Evolutionary conservation across 2,329 filamentous ascomycete genomes (phyloP).

Genomic region (Cladobotryum protrusum): DNA sequence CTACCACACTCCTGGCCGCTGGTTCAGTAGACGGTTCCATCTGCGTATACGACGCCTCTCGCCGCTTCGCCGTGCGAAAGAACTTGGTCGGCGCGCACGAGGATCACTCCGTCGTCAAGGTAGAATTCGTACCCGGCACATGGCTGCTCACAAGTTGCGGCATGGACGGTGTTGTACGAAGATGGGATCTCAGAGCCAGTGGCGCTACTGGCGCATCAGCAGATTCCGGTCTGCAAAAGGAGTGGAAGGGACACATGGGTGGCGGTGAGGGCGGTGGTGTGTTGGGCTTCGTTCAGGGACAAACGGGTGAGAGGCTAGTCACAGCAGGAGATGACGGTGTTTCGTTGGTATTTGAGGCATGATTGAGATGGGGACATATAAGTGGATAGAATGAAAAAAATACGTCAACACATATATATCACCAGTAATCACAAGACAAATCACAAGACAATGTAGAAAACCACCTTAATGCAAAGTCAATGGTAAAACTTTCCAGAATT

Average conservation of each 20-base stretch:
- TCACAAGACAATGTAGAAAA: too few species aligned
- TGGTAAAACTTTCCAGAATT: too few species aligned
- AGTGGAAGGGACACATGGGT: slow-evolving; percentile 86
- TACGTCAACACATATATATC: too few species aligned
- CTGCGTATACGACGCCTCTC: slow-evolving; percentile 77
- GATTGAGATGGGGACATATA: slow-evolving; percentile 9
- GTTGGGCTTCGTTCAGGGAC: slow-evolving; percentile 80
- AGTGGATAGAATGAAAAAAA: too few species aligned
- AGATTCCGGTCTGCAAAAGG: slow-evolving; percentile 63
- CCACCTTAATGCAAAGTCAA: too few species aligned
- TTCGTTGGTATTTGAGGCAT: slow-evolving; percentile 60
- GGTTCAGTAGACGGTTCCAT: slow-evolving; percentile 72
- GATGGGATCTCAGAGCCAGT: slow-evolving; percentile 72
- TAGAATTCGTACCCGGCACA: slow-evolving; percentile 67
- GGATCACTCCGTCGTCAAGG: slow-evolving; percentile 84
- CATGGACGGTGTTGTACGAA: slow-evolving; percentile 82
- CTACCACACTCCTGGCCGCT: slow-evolving; percentile 53
- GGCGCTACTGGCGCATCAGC: slow-evolving; percentile 25
- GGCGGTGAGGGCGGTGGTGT: slow-evolving; percentile 84
- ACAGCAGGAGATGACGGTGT: slow-evolving; percentile 87
- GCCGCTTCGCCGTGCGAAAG: slow-evolving; percentile 79
- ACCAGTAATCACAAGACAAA: too few species aligned
- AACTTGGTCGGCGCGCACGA: slow-evolving; percentile 79
- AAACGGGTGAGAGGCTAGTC: slow-evolving; percentile 66
- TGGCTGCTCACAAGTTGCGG: slow-evolving; percentile 82